Base-by-base conservation (phyloP, 768 basidiomycete species). In the Gymnopilus junonius region DNA sequence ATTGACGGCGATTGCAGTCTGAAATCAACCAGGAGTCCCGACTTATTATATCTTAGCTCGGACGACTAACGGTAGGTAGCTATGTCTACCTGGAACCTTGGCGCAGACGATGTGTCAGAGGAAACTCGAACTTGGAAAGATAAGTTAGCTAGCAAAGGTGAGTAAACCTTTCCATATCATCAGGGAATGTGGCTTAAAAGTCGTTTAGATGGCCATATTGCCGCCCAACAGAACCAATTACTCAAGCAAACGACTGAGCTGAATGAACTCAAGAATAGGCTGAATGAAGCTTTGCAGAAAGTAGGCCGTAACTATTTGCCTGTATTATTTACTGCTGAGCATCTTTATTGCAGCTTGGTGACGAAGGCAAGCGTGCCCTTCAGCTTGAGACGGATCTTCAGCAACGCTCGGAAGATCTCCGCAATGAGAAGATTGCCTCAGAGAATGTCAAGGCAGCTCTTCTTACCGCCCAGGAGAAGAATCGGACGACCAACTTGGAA, bases 361-460 rank as follows among this genome's bases (percentile, higher is more conserved):
- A 74, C 58, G 89, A 91, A 75, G 79, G 85, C 5, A 78, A 83
- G 63, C 86, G 85, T 29, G 83, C 80, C 15, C 71, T 89, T 45
- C 75, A 78, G 55, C 79, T 91, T 23, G 88, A 91, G 69, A 71
- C 75, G 0, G 80, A 83, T 31, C 77, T 86, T 21, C 74, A 73
- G 8, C 77, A 78, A 69, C 81, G 78, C 37, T 79, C 80, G n/a
- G 82, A 86, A 45, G 87, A 88, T 23, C 77, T 90, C 31, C 82
- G 80, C 42, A 84, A 82, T 21, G 86, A 89, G 69, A 82, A 81
- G 35, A 71, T 86, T 11, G 72, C 78, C 8, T 78, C 80, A 4
- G 82, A 82, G 62, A 92, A 92, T 67, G 67, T 80, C 0, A 81
- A 84, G 60, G 70, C 78, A 7, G 80, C 87, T 15, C 74, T 91